These are phyloP conservation scores for Phytophthora aleatoria DNA, from an alignment of 352 stramenopile genomes.

Conservation along the genomic window DNA sequence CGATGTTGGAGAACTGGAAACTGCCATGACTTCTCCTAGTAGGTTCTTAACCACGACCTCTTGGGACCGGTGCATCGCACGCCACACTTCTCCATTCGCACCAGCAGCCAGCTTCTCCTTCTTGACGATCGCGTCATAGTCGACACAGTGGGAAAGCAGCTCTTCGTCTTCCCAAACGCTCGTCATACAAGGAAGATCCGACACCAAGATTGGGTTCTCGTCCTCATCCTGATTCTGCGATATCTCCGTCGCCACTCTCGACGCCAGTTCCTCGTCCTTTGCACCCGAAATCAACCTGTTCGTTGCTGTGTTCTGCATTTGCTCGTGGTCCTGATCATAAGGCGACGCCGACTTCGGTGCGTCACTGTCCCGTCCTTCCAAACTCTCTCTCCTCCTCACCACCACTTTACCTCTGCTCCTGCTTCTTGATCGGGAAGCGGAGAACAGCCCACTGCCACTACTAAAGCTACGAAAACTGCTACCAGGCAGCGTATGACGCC, in stretches of 20 bases:
- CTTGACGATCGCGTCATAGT: slow-evolving; percentile 42
- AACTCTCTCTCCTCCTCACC: slow-evolving; percentile 15
- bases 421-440: slow-evolving; percentile 8
- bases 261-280: slow-evolving; percentile 12
- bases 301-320: background rate
- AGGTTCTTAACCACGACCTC: slow-evolving; percentile 51
- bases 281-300: slow-evolving; percentile 5
- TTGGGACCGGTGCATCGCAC: slow-evolving; percentile 43
- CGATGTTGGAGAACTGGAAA: slow-evolving; percentile 7
- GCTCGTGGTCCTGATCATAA: slow-evolving; percentile 8
- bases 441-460: slow-evolving; percentile 18
- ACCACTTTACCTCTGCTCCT: slow-evolving; percentile 15
- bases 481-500: slow-evolving; percentile 28
- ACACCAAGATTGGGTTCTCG: background rate
- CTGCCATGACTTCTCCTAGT: slow-evolving; percentile 21
- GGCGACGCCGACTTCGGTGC: background rate
- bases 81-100: slow-evolving; percentile 52
- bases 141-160: slow-evolving; percentile 54
- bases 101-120: slow-evolving; percentile 39
- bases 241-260: slow-evolving; percentile 5
- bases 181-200: slow-evolving; percentile 18
- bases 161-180: slow-evolving; percentile 69
- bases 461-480: slow-evolving; percentile 15
- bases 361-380: slow-evolving; percentile 11
- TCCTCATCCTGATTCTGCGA: slow-evolving; percentile 15